A percentile compares a stretch with the other conserved stretches of the same genome.
Evolutionary conservation across 768 basidiomycete species (phyloP).

Genomic region (Lanmaoa pseudosensibilis): DNA sequence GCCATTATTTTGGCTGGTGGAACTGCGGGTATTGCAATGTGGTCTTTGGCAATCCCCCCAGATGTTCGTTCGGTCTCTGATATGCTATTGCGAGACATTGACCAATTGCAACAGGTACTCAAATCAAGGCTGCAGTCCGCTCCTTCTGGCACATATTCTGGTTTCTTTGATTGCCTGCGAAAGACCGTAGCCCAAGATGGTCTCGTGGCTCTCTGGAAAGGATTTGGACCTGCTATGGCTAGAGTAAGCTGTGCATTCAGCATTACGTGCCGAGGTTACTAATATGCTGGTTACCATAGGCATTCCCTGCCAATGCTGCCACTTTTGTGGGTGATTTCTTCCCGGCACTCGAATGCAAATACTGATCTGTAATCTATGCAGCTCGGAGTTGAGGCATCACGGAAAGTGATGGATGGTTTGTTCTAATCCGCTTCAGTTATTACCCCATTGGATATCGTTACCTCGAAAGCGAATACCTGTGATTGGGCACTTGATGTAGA

Average conservation of each 20-base stretch:
- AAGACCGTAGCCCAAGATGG: slow-evolving; percentile 93
- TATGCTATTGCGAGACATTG: slow-evolving; percentile 1
- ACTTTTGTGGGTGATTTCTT: slow-evolving; percentile 66
- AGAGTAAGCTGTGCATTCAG: slow-evolving; percentile 49
- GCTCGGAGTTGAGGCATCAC: slow-evolving; percentile 91
- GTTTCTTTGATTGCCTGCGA: slow-evolving; percentile 86
- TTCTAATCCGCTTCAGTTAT: slow-evolving; percentile 36
- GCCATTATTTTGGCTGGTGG: slow-evolving; percentile 92
- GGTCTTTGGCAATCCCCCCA: slow-evolving; percentile 95
- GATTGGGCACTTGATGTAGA: slow-evolving; percentile 4
- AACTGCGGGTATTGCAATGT: slow-evolving; percentile 96
- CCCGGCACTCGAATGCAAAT: background rate
- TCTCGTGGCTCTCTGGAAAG: slow-evolving; percentile 88
- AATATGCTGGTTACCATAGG: slow-evolving; percentile 43
- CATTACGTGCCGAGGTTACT: background rate
- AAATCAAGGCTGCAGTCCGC: slow-evolving; percentile 97
- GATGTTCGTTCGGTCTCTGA: slow-evolving; percentile 59
- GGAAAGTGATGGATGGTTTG: slow-evolving; percentile 75
- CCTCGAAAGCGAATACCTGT: slow-evolving; percentile 6
- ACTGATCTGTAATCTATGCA: slow-evolving; percentile 29
- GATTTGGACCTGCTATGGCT: slow-evolving; percentile 96
- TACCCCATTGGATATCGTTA: background rate
- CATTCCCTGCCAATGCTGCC: slow-evolving; percentile 97
- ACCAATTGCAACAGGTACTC: slow-evolving; percentile 61
- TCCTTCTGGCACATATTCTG: slow-evolving; percentile 95